Base-by-base conservation (phyloP, 306 rosid genomes). In the Vigna hirtella region DNA sequence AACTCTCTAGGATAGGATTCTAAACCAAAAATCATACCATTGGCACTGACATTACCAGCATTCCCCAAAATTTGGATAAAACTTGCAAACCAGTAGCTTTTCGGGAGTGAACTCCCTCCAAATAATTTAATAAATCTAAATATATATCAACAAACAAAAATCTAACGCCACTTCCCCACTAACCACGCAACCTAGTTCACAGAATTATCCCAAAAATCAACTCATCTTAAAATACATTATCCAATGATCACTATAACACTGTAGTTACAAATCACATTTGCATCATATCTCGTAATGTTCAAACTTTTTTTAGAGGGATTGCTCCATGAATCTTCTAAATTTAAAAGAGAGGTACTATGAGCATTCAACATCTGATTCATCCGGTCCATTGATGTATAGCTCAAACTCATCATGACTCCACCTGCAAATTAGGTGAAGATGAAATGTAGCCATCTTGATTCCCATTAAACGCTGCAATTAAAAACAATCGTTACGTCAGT, bases 371-470 rank as follows among this genome's bases (percentile, higher is more conserved):
- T 89, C 98, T 11, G 98, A 92, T 83, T 89, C 91, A 28, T 83
- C 93, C 6, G 89, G 90, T 17, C 96, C 89, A n/a, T 87, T 88
- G 14, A 82, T 77, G 72, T 86, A 91, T 24, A 87, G 88, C 56
- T 91, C 93, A 51, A 93, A 92, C 22, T 95, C 94, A 53, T 83
- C 92, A 7, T 89, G 87, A 26, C 86, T 82, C 97, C 99, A 95
- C 82, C 96, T 79, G 87, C 98, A 89, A 7, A 90, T 85, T 83
- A 95, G 83, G 83, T 87, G 75, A 10, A 95, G 92, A 17, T 85
- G 87, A 81, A 95, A 95, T 22, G 87, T 87, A 38, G 99, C 99
- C 89, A 90, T 91, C 87, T 86, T 88, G 76, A 73, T 83, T 70
- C 90, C 98, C 79, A 95, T 65, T 69, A 91, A 80, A 61, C 98